Conservation (phyloP, 208 protist species). For the Leishmania turanica region DNA sequence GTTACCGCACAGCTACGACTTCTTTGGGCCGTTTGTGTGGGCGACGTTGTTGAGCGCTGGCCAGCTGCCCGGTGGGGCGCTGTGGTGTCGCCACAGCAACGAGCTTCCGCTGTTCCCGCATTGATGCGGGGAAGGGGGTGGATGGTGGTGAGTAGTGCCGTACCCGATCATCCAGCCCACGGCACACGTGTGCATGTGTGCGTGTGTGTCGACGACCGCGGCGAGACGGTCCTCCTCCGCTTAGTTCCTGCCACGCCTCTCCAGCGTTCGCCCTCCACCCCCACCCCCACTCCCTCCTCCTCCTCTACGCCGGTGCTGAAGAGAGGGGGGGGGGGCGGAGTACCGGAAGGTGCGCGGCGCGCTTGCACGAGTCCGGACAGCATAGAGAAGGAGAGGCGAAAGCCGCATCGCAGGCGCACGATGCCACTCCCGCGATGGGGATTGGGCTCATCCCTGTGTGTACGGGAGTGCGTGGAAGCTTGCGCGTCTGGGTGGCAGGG, state of each 20-base stretch:
- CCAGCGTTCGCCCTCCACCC: no score
- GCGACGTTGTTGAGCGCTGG: constrained; percentile 61
- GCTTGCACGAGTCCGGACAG: no score
- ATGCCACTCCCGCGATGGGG: neutral
- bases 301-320: neutral
- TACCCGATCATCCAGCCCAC: neutral
- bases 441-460: neutral
- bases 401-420: neutral
- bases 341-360: no score
- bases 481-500: neutral
- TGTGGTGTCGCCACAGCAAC: constrained; percentile 51
- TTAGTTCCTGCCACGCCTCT: neutral
- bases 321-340: neutral
- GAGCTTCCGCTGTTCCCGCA: constrained; percentile 56
- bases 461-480: neutral
- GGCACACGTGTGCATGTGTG: neutral
- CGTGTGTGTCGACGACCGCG: neutral
- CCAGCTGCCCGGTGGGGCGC: constrained; percentile 51
- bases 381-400: no score
- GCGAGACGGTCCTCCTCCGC: neutral
- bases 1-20: constrained; percentile 76
- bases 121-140: neutral
- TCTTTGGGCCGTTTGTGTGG: constrained; percentile 89
- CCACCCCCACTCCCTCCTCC: no score
- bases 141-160: neutral